Conservation (phyloP, 2,329 filamentous ascomycete genomes). For the Aspergillus viridinutans region DNA sequence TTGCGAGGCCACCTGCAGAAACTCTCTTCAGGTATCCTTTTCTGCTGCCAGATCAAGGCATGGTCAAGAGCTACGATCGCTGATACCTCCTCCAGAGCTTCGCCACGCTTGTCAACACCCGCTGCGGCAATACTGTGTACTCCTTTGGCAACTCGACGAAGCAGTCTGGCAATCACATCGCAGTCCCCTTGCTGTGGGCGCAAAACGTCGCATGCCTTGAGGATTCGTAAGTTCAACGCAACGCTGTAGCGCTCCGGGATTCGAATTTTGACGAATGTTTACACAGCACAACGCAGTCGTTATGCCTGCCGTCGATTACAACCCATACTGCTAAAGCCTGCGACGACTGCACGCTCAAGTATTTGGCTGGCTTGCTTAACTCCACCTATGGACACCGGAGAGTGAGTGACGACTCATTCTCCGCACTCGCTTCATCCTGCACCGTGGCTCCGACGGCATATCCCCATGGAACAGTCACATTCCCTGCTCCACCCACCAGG, state of each 20-base stretch:
- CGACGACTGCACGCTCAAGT: not conserved
- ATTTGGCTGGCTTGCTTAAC: not conserved
- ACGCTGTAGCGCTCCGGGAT: too few species aligned
- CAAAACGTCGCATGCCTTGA: not conserved
- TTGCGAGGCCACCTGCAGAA: not conserved
- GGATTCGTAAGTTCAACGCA: not conserved
- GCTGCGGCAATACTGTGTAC: not conserved
- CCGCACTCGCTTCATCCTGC: not conserved
- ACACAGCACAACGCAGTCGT: not conserved
- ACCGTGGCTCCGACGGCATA: not conserved
- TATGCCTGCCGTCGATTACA: not conserved
- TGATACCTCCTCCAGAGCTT: not conserved
- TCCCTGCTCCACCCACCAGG: not conserved
- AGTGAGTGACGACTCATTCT: not conserved
- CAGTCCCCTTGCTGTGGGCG: not conserved
- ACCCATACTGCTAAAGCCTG: not conserved
- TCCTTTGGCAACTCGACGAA: not conserved
- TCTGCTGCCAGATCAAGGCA: not conserved
- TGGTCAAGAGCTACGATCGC: not conserved
- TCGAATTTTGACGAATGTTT: not conserved
- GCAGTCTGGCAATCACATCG: not conserved
- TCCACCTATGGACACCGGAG: not conserved
- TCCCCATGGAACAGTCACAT: not conserved
- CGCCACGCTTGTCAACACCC: not conserved
- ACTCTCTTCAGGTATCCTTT: not conserved